Base-by-base conservation (phyloP, 306 rosid genomes). In the Quercus dentata region DNA sequence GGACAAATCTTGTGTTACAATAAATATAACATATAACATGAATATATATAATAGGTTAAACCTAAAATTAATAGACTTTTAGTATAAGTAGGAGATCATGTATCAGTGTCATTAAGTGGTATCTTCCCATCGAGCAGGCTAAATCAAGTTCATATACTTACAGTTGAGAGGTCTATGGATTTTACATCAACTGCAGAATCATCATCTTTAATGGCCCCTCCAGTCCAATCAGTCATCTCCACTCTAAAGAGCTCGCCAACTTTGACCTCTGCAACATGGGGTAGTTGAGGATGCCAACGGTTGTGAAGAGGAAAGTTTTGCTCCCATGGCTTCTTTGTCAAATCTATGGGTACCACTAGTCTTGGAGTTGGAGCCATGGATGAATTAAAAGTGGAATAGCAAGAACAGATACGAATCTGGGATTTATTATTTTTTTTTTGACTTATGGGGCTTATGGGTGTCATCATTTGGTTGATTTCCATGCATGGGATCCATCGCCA, bases 211-310 rank as follows among this genome's bases (percentile, higher is more conserved):
- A 92, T 77, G 74, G 85, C 81, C 73, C 97, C 93, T 35, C 90
- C 97, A 3, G 97, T 94, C 94, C 98, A 92, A 30, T 90, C 98
- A 30, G 91, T 86, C 96, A 90, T 92, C 80, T 92, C 96, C 77
- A 92, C 79, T 79, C 93, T 88, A 76, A 92, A 92, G 61, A 92
- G 49, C 80, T 90, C 83, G 70, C 82, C 87, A 3, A 85, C 72
- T 25, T 76, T 73, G 52, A 78, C 91, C 69, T 87, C 91, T 4
- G 88, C 87, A 70, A 86, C 86, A 1, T 87, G 83, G 21, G 92
- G 94, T 84, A 94, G 87, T 54, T 57, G 59, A 49, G 97, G 94
- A 82, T 94, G 97, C 98, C 97, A 94, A 68, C 94, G 88, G 88
- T 94, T 94, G 84, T 94, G 98, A 67, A 90, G 94, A 25, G 94